Conservation (phyloP, 805 yeast genomes). For the Spathaspora gorwiae region DNA sequence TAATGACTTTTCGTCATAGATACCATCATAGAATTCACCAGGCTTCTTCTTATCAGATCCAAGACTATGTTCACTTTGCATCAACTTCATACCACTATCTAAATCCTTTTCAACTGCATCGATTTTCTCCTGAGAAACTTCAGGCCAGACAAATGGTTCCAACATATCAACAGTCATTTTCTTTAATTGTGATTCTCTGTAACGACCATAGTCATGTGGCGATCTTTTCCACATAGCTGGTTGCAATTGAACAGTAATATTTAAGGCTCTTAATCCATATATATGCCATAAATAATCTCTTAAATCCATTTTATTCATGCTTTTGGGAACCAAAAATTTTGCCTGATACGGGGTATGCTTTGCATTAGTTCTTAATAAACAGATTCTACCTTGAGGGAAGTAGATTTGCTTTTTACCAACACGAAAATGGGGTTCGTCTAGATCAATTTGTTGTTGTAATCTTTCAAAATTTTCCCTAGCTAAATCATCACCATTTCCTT, state of each 20-base stretch:
- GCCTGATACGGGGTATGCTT: slow-evolving; percentile 97
- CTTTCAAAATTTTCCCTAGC: slow-evolving; percentile 35
- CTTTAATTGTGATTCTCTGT: slow-evolving; percentile 75
- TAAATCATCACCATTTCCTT: slow-evolving; percentile 29
- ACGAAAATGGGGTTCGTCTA: slow-evolving; percentile 71
- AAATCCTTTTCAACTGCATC: slow-evolving; percentile 34
- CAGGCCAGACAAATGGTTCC: slow-evolving; percentile 96
- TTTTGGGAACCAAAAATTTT: slow-evolving; percentile 87
- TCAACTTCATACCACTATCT: slow-evolving; percentile 43
- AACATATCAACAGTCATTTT: slow-evolving; percentile 96
- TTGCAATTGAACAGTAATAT: slow-evolving; percentile 78
- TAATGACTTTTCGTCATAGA: slow-evolving; percentile 42
- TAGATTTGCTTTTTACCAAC: slow-evolving; percentile 73
- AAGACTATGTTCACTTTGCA: slow-evolving; percentile 44
- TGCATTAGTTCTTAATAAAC: slow-evolving; percentile 86
- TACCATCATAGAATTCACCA: slow-evolving; percentile 69
- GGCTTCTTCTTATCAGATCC: slow-evolving; percentile 73
- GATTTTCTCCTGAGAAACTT: slow-evolving; percentile 34
- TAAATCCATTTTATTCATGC: slow-evolving; percentile 89
- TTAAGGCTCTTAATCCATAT: slow-evolving; percentile 86
- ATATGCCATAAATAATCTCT: slow-evolving; percentile 90
- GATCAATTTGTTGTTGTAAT: slow-evolving; percentile 38
- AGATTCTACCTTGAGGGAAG: slow-evolving; percentile 82
- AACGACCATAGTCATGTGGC: slow-evolving; percentile 57
- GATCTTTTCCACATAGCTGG: slow-evolving; percentile 64